A percentile compares a stretch with the other conserved stretches of the same genome.
Evolutionary conservation across 2,329 filamentous ascomycete genomes (phyloP).

Genomic region (Boeremia lycopersici): DNA sequence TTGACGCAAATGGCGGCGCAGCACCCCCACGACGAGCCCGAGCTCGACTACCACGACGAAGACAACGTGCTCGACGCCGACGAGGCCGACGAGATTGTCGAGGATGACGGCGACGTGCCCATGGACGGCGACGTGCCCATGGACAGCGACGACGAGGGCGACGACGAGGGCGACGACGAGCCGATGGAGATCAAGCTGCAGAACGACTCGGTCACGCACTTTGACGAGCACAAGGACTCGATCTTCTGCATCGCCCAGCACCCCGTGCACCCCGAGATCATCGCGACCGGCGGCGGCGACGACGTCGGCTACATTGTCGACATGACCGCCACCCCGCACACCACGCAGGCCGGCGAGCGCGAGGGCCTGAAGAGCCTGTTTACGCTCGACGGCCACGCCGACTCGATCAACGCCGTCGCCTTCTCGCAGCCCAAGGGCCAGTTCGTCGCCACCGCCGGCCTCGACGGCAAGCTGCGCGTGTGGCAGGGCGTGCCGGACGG

Average conservation of each 20-base stretch:
- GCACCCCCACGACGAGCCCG: constrained; percentile 39
- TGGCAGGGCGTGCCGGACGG: constrained; percentile 63
- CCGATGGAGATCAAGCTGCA: constrained; percentile 75
- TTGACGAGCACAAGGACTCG: constrained; percentile 86
- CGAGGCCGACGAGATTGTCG: constrained; percentile 78
- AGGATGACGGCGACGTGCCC: constrained; percentile 69
- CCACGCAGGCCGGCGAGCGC: constrained; percentile 63
- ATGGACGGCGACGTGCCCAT: constrained; percentile 86
- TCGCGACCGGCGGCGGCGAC: constrained; percentile 86
- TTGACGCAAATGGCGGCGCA: constrained; percentile 28
- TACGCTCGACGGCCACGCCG: constrained; percentile 85
- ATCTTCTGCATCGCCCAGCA: constrained; percentile 97
- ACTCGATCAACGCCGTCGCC: constrained; percentile 84
- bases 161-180: constrained; percentile 64
- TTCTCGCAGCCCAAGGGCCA: constrained; percentile 86
- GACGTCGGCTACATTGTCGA: constrained; percentile 90
- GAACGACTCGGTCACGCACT: constrained; percentile 93
- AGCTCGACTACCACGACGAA: constrained; percentile 61
- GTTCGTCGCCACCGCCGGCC: constrained; percentile 81
- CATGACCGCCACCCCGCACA: constrained; percentile 66
- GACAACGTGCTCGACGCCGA: constrained; percentile 76
- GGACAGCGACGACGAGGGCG: no score
- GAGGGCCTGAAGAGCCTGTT: constrained; percentile 70
- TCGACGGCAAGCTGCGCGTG: constrained; percentile 81
- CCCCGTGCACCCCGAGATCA: constrained; percentile 74